Percentiles rank a stretch among this genome's conserved stretches.
phyloP scores from a whole-genome alignment of 2,329 filamentous ascomycete genomes.

The Neurospora sp. region DNA sequence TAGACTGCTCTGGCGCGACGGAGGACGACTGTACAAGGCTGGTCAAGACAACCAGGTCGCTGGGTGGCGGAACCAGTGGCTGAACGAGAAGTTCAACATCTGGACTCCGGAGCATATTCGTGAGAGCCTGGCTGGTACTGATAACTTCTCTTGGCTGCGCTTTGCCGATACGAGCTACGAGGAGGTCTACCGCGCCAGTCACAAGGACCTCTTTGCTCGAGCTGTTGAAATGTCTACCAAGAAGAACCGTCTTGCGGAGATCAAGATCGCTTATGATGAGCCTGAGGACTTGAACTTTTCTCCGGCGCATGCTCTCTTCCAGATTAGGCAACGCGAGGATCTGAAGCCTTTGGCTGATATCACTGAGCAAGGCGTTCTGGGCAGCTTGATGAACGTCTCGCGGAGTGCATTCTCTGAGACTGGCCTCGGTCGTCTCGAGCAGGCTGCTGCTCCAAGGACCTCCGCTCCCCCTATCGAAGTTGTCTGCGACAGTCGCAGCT shows the following conservation, averaged over 20 bases:
- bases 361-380: slow-evolving; percentile 62
- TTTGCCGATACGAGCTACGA: slow-evolving; percentile 70
- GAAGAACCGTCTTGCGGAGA: slow-evolving; percentile 50
- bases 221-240: slow-evolving; percentile 50
- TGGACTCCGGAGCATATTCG: slow-evolving; percentile 75
- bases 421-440: slow-evolving; percentile 70
- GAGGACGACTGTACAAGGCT: slow-evolving; percentile 64
- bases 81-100: slow-evolving; percentile 80
- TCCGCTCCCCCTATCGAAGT: slow-evolving; percentile 82
- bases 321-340: slow-evolving; percentile 63
- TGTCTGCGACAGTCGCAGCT: slow-evolving; percentile 58
- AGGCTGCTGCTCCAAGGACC: slow-evolving; percentile 67
- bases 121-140: slow-evolving; percentile 48
- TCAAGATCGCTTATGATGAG: slow-evolving; percentile 64
- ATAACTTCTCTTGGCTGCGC: slow-evolving; percentile 80
- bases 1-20: slow-evolving; percentile 70
- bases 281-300: slow-evolving; percentile 51
- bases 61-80: slow-evolving; percentile 70
- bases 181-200: slow-evolving; percentile 63
- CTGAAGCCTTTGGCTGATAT: slow-evolving; percentile 58
- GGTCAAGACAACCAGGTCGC: slow-evolving; percentile 64
- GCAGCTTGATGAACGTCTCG: slow-evolving; percentile 71
- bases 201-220: slow-evolving; percentile 63
- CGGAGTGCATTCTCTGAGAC: slow-evolving; percentile 53
- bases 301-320: slow-evolving; percentile 70